Conservation (phyloP, 768 basidiomycete species). For the Coprinellus micaceus region DNA sequence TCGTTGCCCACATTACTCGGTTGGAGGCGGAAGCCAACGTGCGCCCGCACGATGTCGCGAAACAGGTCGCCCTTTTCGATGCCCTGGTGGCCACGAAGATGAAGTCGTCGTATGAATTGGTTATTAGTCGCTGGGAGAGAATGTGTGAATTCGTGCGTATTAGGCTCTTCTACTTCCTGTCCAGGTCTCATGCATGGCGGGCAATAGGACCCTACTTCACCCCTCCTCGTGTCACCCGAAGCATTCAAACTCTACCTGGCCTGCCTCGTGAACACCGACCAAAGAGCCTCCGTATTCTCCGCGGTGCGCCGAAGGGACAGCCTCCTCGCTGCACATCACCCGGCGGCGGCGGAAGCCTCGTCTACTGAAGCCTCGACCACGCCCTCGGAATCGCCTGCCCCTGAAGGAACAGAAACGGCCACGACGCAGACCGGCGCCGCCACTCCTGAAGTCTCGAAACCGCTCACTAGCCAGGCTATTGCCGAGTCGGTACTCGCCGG, state of each 20-base stretch:
- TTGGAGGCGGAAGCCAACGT: slow-evolving; percentile 78
- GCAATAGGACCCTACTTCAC: slow-evolving; percentile 62
- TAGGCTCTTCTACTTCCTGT: not conserved
- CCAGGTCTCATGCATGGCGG: slow-evolving; percentile 9
- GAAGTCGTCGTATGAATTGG: slow-evolving; percentile 64
- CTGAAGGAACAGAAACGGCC: slow-evolving; percentile 11
- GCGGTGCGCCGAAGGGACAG: slow-evolving; percentile 71
- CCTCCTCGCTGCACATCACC: slow-evolving; percentile 42
- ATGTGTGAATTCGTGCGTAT: slow-evolving; percentile 76
- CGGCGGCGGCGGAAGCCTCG: not conserved
- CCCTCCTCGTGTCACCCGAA: slow-evolving; percentile 62
- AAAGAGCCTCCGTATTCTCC: slow-evolving; percentile 51
- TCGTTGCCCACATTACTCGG: slow-evolving; percentile 66
- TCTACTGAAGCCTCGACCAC: slow-evolving; percentile 7
- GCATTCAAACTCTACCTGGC: slow-evolving; percentile 78
- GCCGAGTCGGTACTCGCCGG: slow-evolving; percentile 47
- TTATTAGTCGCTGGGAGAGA: slow-evolving; percentile 79
- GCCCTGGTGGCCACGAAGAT: slow-evolving; percentile 64
- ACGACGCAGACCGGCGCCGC: slow-evolving; percentile 5
- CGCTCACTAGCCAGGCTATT: slow-evolving; percentile 36
- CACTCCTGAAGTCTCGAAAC: slow-evolving; percentile 11
- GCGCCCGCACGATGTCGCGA: slow-evolving; percentile 61
- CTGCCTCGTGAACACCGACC: slow-evolving; percentile 57
- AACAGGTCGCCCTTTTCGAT: slow-evolving; percentile 67
- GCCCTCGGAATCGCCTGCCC: not conserved